Percentiles rank a stretch among this genome's conserved stretches.
Evolutionary conservation across 2,329 filamentous ascomycete genomes (phyloP).

Genomic region (Trichophyton mentagrophytes): DNA sequence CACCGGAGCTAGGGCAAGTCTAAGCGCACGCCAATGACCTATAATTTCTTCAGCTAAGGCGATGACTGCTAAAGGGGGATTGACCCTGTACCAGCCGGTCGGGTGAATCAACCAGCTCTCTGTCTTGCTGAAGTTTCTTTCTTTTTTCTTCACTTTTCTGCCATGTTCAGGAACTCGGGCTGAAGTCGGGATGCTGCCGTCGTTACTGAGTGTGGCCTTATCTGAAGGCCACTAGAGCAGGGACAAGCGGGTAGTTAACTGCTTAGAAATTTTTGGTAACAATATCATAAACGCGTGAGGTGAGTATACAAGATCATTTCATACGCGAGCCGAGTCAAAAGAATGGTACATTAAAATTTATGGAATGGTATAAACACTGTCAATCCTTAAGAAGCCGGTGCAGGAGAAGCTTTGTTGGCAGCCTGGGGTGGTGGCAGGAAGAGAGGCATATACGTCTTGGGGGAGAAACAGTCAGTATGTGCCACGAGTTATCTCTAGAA

Average conservation of each 20-base stretch:
- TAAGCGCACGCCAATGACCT: neutral
- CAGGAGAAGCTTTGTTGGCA: slow-evolving; percentile 26
- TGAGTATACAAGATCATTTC: neutral
- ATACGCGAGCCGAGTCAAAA: neutral
- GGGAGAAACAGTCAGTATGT: neutral
- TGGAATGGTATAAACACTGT: neutral
- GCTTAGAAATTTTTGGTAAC: neutral
- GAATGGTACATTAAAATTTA: neutral
- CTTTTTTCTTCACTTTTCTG: too few relatives aligned
- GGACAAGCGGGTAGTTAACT: neutral
- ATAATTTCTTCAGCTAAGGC: neutral
- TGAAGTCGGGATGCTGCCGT: too few relatives aligned
- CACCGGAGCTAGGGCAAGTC: neutral
- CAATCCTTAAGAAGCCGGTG: neutral
- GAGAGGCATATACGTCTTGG: slow-evolving; percentile 49
- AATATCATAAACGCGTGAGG: neutral
- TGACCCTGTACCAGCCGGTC: neutral
- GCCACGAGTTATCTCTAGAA: neutral
- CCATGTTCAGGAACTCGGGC: too few relatives aligned
- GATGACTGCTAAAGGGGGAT: neutral
- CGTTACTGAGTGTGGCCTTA: too few relatives aligned
- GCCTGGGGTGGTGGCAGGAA: slow-evolving; percentile 45
- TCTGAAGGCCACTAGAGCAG: too few relatives aligned
- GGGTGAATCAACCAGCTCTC: neutral
- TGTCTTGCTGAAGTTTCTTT: neutral